Base-by-base conservation (phyloP, 495 filamentous ascomycete species). In the Delitschia confertaspora region DNA sequence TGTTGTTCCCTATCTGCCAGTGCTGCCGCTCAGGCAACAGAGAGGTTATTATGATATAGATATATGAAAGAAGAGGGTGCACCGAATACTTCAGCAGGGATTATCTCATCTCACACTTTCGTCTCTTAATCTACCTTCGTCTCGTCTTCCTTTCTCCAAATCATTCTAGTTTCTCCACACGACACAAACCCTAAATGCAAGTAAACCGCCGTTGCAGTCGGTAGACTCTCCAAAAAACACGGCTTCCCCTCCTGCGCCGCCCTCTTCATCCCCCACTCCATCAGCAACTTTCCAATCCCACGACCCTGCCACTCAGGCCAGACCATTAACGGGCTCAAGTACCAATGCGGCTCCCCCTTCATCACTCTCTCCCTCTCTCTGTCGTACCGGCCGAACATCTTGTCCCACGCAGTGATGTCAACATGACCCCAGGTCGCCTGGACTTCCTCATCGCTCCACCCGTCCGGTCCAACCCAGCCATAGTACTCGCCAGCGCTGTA, bases 281-380 rank as follows among this genome's bases (percentile, higher is more conserved):
- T 9, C 25, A 42, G 14, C 39, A 13, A 18, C 9, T 11, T 33
- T 16, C 25, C 39, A 3, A 50, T 39, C 16, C 47, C 47, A 18
- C 33, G 29, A 5, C 47, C 47, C 47, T 44, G 47, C 24, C 19
- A 50, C 25, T 50, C 38, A 16, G 47, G 47, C 21, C 21, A 50
- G n/a, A 39, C 44, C 9, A 37, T 16, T 6, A 50, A 33, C 31
- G 47, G 38, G 17, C 30, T 33, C 18, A 50, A 33, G 30, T 37
- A 50, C 47, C 47, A 50, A 37, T 50, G 47, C 24, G 21, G 21
- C 32, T 50, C 47, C 5, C 38, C 38, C 13, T 26, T 33, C 22
- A 50, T 2, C 14, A 50, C 21, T 19, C 38, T 18, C 38, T 22
- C 18, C 24, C 47, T 19, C 21, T 32, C 14, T 1, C 17, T 14